phyloP scores from a whole-genome alignment of 345 rosid species.

The Sisymbrium irio region DNA sequence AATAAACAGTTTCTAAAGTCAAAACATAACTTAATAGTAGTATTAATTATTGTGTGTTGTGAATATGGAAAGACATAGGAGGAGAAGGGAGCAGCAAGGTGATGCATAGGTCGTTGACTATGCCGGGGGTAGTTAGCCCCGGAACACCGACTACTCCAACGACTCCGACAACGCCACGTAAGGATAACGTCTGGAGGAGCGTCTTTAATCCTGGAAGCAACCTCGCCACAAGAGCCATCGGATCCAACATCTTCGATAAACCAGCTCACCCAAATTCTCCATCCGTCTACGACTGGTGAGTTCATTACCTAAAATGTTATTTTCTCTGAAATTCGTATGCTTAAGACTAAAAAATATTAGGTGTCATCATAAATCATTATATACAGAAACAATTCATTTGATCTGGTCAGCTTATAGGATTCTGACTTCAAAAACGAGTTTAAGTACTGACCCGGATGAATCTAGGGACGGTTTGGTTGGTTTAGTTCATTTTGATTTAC shows the following conservation, averaged over 20 bases:
- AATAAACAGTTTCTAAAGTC: neutral
- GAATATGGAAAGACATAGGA: constrained; percentile 33
- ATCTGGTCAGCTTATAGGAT: neutral
- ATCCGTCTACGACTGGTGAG: constrained; percentile 90
- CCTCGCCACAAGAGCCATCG: constrained; percentile 73
- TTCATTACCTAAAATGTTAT: neutral
- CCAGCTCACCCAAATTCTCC: constrained; percentile 83
- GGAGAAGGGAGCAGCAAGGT: constrained; percentile 51
- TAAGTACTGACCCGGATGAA: neutral
- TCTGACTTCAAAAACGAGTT: neutral
- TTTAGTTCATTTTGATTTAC: neutral
- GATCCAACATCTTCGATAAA: constrained; percentile 69
- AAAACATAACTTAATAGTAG: neutral
- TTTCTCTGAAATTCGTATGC: neutral
- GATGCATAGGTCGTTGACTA: constrained; percentile 54
- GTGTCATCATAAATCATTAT: neutral
- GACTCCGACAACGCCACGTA: constrained; percentile 60
- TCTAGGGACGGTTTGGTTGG: constrained; percentile 5
- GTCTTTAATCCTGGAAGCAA: constrained; percentile 96
- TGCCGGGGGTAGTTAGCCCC: constrained; percentile 51
- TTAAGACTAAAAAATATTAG: neutral
- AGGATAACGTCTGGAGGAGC: constrained; percentile 97
- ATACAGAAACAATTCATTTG: neutral
- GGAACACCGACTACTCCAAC: constrained; percentile 51
- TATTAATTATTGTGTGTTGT: neutral